Percentiles rank a stretch among this genome's conserved stretches.
Evolutionary conservation across 2,329 filamentous ascomycete genomes (phyloP).

Genomic region (Apiospora koreana): DNA sequence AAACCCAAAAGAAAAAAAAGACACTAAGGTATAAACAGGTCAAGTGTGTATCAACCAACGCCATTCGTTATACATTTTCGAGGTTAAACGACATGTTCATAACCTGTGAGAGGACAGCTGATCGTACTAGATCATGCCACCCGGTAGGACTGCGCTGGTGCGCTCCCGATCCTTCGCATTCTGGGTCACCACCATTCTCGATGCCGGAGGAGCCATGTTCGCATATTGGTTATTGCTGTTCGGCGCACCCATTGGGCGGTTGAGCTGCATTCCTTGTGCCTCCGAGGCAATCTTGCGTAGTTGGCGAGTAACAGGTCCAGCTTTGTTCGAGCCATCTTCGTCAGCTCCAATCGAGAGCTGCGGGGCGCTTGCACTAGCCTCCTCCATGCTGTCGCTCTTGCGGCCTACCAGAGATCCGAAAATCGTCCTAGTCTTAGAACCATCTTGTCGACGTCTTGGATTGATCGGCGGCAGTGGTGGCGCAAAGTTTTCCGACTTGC

Average conservation of each 20-base stretch:
- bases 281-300: conserved; percentile 47
- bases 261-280: conserved; percentile 22
- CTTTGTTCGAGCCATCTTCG: conserved; percentile 40
- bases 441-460: conserved; percentile 49
- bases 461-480: conserved; percentile 62
- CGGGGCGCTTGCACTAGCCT: conserved; percentile 32
- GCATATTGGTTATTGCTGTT: conserved; percentile 24
- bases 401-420: conserved; percentile 38
- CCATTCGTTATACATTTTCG: not conserved
- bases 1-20: conserved; percentile 12
- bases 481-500: conserved; percentile 36
- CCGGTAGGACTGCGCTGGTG: conserved; percentile 35
- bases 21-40: conserved; percentile 9
- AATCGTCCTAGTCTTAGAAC: conserved; percentile 40
- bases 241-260: conserved; percentile 16
- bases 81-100: not conserved
- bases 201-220: conserved; percentile 34
- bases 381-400: conserved; percentile 32
- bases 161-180: conserved; percentile 15
- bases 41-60: conserved; percentile 5
- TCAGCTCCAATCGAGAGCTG: conserved; percentile 22
- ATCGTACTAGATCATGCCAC: conserved; percentile 46
- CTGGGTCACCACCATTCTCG: conserved; percentile 35
- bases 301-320: conserved; percentile 35
- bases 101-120: not conserved